These are phyloP conservation scores for Paramecium pentaurelia DNA, from an alignment of 73 alveolate species.

Conservation along the genomic window DNA sequence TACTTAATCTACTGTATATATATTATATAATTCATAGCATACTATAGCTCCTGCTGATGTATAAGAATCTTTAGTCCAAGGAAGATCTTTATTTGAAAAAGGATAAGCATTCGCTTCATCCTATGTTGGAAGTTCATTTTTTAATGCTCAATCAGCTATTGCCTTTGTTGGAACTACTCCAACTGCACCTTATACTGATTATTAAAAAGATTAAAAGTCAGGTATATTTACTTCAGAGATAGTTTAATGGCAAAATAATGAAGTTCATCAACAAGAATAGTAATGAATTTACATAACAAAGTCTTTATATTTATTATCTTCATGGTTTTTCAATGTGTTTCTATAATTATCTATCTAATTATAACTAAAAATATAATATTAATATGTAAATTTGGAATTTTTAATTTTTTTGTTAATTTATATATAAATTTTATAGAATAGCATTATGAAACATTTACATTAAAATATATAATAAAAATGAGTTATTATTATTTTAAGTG, in stretches of 20 bases:
- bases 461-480: not conserved
- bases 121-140: not conserved
- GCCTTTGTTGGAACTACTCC: not conserved
- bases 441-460: not conserved
- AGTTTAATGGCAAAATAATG: not conserved
- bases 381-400: too few species aligned
- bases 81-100: not conserved
- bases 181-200: not conserved
- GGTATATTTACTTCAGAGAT: not conserved
- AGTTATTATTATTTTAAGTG: not conserved
- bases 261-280: not conserved
- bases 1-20: not conserved
- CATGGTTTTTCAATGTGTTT: too few species aligned
- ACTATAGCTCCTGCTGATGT: not conserved
- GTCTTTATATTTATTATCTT: not conserved
- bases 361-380: too few species aligned
- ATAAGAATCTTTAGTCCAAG: not conserved
- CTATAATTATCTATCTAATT: too few species aligned
- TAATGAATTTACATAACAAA: not conserved
- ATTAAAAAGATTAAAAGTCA: not conserved
- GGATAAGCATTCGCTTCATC: conserved; percentile 15
- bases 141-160: not conserved
- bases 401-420: too few species aligned
- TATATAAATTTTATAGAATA: not conserved
- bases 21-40: not conserved